Evolutionary conservation across 176 grass and related monocot species (phyloP).

Genomic region (Calamus simplicifolius): DNA sequence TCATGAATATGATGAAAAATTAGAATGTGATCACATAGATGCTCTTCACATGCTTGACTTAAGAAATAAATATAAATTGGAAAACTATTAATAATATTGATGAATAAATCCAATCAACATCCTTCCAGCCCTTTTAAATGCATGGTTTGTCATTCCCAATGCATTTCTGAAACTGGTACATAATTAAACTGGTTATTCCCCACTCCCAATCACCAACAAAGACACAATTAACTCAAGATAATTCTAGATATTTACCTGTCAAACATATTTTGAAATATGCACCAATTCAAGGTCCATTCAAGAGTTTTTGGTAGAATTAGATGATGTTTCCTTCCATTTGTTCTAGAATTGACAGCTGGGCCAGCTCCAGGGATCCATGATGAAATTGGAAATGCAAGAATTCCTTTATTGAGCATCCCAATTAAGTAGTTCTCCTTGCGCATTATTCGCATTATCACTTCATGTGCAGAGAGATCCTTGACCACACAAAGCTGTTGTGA

Average conservation of each 20-base stretch:
- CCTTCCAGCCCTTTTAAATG: no score
- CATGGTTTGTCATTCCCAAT: no score
- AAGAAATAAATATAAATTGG: no score
- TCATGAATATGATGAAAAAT: no score
- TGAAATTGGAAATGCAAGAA: constrained; percentile 86
- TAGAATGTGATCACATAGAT: no score
- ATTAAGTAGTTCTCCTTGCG: constrained; percentile 99
- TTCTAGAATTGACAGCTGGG: constrained; percentile 42
- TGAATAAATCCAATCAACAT: no score
- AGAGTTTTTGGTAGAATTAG: constrained; percentile 89
- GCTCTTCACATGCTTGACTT: no score
- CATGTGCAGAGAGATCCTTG: constrained; percentile 88
- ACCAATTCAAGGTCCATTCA: constrained; percentile 99
- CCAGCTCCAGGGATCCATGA: constrained; percentile 67
- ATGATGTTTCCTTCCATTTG: constrained; percentile 45
- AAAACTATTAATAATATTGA: no score
- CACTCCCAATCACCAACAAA: no score
- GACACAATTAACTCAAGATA: no score
- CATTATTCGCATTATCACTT: constrained; percentile 96
- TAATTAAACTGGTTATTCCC: no score
- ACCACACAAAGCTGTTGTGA: constrained; percentile 83
- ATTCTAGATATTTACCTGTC: constrained; percentile 49
- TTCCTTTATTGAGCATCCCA: constrained; percentile 93
- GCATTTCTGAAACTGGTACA: no score
- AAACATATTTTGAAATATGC: constrained; percentile 99